Evolutionary conservation across 768 basidiomycete species (phyloP).

Genomic region (Auriculariales sp.): DNA sequence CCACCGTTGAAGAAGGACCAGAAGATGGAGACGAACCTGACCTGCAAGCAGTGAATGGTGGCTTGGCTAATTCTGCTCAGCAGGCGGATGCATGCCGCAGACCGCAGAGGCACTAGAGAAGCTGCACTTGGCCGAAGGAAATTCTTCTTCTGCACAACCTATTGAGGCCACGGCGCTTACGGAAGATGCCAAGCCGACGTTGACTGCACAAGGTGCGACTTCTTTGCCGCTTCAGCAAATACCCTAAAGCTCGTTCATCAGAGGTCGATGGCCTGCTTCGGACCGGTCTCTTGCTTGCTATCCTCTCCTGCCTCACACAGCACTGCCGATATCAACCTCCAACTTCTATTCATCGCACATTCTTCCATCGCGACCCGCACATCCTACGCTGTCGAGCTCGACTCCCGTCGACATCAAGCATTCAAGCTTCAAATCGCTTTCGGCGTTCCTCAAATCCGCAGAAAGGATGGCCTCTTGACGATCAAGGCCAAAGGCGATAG

Average conservation of each 20-base stretch:
- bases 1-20: conserved; percentile 24
- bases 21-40: conserved; percentile 6
- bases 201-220: conserved; percentile 5
- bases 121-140: background rate
- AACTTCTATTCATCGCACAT: conserved; percentile 63
- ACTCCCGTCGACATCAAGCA: conserved; percentile 56
- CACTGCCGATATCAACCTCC: conserved; percentile 67
- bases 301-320: conserved; percentile 33
- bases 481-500: conserved; percentile 40
- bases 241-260: too few relatives aligned
- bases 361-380: conserved; percentile 54
- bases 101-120: background rate
- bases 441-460: conserved; percentile 60
- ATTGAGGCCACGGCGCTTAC: background rate
- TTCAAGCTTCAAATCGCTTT: conserved; percentile 67
- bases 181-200: too few relatives aligned
- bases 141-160: background rate
- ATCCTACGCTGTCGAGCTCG: conserved; percentile 15
- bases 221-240: too few relatives aligned
- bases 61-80: background rate
- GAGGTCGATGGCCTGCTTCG: conserved; percentile 48
- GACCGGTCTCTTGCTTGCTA: conserved; percentile 49
- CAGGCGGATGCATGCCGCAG: too few relatives aligned
- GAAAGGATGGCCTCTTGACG: conserved; percentile 67
- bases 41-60: background rate